Evolutionary conservation across 495 filamentous ascomycete genomes (phyloP), one percentile per base, ranked within the genome.

Genomic region (Cryomyces minteri): DNA sequence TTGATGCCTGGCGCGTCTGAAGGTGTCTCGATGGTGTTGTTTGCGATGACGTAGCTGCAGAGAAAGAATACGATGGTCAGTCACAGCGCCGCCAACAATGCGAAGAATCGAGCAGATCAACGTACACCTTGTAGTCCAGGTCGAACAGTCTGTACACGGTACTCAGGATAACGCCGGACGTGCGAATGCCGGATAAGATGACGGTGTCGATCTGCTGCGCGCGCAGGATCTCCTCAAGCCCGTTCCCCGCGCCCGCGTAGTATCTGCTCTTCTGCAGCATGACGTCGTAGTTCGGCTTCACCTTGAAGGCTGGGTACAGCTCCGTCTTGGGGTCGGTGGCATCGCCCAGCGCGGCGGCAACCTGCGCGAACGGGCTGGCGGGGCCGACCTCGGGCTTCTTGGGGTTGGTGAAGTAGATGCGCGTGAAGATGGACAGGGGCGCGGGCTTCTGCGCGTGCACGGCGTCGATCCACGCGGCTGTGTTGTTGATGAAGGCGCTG

Each of bases 101-200:
- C n/a, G n/a, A n/a, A n/a, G n/a, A n/a, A n/a, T n/a, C n/a, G n/a
- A n/a, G n/a, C n/a, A n/a, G n/a, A n/a, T n/a, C 18, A 8, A 51
- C 50, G 48, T 58, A 67, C 32, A 69, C 56, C 29, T 64, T 54
- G 44, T 58, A 66, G 43, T 68, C 63, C 40, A 66, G 44, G 45
- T 69, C 64, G 44, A 67, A 70, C 29, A 70, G 38, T 14, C 62
- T 57, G 47, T 68, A 68, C 5, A 62, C 48, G 0, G 66, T 70
- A 33, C 50, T 55, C 61, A 65, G 58, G 4, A 70, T 57, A 8
- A 67, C 66, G 0, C 67, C 65, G 1, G 61, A 64, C 5, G 65
- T 60, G 14, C 52, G 58, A 32, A 70, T 38, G 2, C 66, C 66
- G 5, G 64, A 67, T 61, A 54, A 28, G 7, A 70, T 50, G 10